Evolutionary conservation across 1,284 basidiomycete species (phyloP), one percentile per base, ranked within the genome.

Genomic region (Irpex sp.): DNA sequence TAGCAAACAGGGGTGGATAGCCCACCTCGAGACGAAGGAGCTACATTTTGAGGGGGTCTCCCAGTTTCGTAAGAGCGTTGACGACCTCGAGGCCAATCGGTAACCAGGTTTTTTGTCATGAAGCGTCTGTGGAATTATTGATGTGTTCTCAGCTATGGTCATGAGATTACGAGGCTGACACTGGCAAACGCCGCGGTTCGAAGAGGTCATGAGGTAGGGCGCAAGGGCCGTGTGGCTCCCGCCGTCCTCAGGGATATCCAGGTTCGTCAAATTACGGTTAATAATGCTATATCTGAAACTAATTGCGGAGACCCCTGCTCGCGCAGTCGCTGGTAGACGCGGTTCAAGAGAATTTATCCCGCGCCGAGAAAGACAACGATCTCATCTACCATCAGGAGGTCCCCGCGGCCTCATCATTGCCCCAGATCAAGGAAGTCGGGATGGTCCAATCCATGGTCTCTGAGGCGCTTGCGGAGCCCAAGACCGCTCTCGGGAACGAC

Each of bases 341-440:
- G 19, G 80, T 97, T 17, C 85, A 92, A 70, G 88, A 83, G 55
- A 87, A 87, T 44, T 74, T 94, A 19, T 76, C 81, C 2, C 84
- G 93, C 13, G 94, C 96, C 0, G 86, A 91, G 65, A 86, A 93
- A 34, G 97, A 99, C 75, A 99, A 99, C 72, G 93, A 98, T 74
- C 80, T 98, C 4, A 97, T 99, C 59, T 99, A 99, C 77, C 93
- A 98, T 68, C 85, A 94, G 63, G 88, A 93, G 55, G 84, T 97
- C 0, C 96, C 95, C 0, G 79, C 93, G 0, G 72, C 85, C 1
- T 86, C 91, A 1, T 82, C 89, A 34, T 82, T 98, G 3, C 77
- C 89, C 0, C 74, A 83, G 0, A 88, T 98, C 56, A 77, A 81
- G 48, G 86, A 87, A 21, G 86, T 87, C 1, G 77, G 84, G 3